Conservation (phyloP, 2,329 filamentous ascomycete genomes). For the Cladosporium austrohemisphaericum region DNA sequence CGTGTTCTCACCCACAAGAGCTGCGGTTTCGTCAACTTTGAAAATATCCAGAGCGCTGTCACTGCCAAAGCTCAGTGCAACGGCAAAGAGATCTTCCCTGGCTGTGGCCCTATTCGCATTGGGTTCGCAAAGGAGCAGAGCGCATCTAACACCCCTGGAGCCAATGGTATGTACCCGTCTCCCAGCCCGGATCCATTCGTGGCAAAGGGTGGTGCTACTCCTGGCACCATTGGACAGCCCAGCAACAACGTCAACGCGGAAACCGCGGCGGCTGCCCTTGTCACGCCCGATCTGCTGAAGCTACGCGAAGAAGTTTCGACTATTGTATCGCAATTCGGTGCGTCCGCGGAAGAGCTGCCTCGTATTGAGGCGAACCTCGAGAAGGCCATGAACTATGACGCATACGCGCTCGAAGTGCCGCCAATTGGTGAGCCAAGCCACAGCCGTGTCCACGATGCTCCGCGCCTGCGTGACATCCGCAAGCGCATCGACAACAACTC, state of each 20-base stretch:
- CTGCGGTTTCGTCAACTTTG: conserved; percentile 97
- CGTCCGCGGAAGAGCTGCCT: conserved; percentile 70
- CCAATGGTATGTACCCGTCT: conserved; percentile 81
- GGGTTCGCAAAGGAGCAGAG: conserved; percentile 97
- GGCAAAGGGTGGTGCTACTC: conserved; percentile 35
- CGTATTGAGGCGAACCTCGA: conserved; percentile 72
- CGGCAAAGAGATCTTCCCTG: conserved; percentile 96
- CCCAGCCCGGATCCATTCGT: conserved; percentile 83
- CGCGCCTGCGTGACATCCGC: conserved; percentile 88
- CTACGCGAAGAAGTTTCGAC: conserved; percentile 77
- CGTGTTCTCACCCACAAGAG: conserved; percentile 97
- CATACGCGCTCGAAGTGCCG: conserved; percentile 80
- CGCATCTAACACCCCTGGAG: conserved; percentile 79
- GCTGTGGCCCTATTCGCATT: conserved; percentile 88
- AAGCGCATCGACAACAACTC: conserved; percentile 97
- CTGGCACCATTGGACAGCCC: conserved; percentile 31
- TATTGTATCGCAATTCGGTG: conserved; percentile 86
- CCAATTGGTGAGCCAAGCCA: conserved; percentile 82
- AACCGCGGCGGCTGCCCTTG: conserved; percentile 53
- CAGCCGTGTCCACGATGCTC: conserved; percentile 85
- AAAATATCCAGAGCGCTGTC: conserved; percentile 83
- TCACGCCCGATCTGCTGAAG: conserved; percentile 69
- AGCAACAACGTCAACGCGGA: conserved; percentile 39
- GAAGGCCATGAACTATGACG: conserved; percentile 68
- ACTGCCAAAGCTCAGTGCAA: conserved; percentile 85